These are phyloP conservation scores for Nigrospora sphaerica DNA, from an alignment of 2,329 filamentous ascomycete species.

Conservation along the genomic window DNA sequence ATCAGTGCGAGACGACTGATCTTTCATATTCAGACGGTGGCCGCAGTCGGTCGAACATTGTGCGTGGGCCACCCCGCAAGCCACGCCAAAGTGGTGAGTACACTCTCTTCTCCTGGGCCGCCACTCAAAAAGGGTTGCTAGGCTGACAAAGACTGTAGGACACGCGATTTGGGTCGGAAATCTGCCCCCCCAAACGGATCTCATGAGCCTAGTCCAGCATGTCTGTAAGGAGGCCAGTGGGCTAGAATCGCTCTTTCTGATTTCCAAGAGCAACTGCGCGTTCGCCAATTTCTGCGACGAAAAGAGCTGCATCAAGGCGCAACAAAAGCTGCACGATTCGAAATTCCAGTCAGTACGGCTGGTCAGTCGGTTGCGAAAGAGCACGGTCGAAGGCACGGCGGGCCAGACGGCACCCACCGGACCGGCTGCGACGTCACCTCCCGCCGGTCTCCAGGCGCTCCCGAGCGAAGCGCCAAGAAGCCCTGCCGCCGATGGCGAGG, in stretches of 20 bases:
- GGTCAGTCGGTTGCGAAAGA: conserved; percentile 73
- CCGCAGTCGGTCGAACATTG: conserved; percentile 30
- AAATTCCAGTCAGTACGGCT: conserved; percentile 79
- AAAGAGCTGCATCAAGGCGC: conserved; percentile 64
- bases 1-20: no score
- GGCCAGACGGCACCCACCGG: conserved; percentile 47
- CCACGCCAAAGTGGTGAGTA: conserved; percentile 55
- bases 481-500: conserved; percentile 1
- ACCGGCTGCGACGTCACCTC: conserved; percentile 35
- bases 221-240: conserved; percentile 74
- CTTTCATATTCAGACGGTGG: no score
- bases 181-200: conserved; percentile 72
- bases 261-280: conserved; percentile 94
- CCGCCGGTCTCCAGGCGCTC: conserved; percentile 8
- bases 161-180: conserved; percentile 97
- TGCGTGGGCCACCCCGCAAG: conserved; percentile 48
- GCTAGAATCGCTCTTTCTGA: conserved; percentile 85
- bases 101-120: background rate
- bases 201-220: conserved; percentile 83
- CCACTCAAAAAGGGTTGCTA: conserved; percentile 2
- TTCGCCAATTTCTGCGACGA: conserved; percentile 94
- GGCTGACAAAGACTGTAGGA: conserved; percentile 36
- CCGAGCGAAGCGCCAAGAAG: conserved; percentile 8
- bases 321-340: conserved; percentile 83
- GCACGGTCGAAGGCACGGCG: conserved; percentile 27